Evolutionary conservation across 202 grass and related monocot genomes (phyloP).

Genomic region (Alloteropsis angusta): DNA sequence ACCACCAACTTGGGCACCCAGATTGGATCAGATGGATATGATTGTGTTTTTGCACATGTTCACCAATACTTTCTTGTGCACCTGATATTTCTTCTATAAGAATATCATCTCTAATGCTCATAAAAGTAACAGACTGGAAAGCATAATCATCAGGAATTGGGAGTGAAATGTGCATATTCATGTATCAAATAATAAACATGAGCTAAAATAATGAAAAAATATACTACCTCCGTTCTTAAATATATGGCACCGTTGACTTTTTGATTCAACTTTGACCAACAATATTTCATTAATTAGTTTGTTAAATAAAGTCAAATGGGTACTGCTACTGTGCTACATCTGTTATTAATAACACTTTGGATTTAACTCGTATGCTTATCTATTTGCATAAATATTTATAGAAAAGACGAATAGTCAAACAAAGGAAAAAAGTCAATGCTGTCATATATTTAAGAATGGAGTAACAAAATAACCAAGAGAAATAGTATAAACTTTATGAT

Average conservation of each 20-base stretch:
- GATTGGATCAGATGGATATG: background rate
- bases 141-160: background rate
- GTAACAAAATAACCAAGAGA: slow-evolving; percentile 8
- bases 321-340: too few species aligned
- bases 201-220: background rate
- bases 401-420: too few species aligned
- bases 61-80: background rate
- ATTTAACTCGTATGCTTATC: too few species aligned
- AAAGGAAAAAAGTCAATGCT: too few species aligned
- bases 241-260: too few species aligned
- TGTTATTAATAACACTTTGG: too few species aligned
- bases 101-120: slow-evolving; percentile 6
- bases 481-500: slow-evolving; percentile 11
- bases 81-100: background rate
- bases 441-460: too few species aligned
- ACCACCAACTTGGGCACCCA: background rate
- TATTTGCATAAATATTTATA: too few species aligned
- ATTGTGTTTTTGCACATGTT: background rate
- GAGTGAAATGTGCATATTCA: slow-evolving; percentile 5
- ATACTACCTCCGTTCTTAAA: too few species aligned
- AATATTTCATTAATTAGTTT: too few species aligned
- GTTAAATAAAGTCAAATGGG: too few species aligned
- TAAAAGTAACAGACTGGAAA: slow-evolving; percentile 18
- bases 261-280: too few species aligned
- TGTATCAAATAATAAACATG: slow-evolving; percentile 12